Conservation (phyloP, 306 rosid species). For the Psophocarpus tetragonolobus region DNA sequence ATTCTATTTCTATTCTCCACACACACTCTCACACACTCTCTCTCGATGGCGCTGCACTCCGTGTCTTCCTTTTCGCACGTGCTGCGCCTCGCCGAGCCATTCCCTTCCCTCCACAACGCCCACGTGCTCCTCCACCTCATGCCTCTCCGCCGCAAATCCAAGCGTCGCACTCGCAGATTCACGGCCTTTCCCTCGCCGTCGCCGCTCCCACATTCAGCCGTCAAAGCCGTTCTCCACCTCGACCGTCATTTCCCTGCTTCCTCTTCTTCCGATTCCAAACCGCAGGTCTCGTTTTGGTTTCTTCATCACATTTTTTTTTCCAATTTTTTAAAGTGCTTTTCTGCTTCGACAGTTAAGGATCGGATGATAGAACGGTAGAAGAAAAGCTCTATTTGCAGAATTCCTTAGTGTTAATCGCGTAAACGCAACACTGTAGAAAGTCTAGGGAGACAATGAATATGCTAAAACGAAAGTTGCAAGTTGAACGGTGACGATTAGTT, state of each 20-base stretch:
- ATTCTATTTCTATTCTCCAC: conserved; percentile 39
- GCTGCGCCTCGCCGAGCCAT: conserved; percentile 36
- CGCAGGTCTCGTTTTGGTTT: conserved; percentile 52
- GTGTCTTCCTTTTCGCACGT: conserved; percentile 59
- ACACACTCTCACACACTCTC: conserved; percentile 22
- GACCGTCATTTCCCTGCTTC: conserved; percentile 37
- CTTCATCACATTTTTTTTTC: background rate
- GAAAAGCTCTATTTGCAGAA: background rate
- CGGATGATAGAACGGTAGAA: background rate
- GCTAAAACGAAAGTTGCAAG: background rate
- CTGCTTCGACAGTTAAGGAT: background rate
- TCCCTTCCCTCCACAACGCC: conserved; percentile 42
- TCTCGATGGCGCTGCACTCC: conserved; percentile 70
- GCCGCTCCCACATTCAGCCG: conserved; percentile 45
- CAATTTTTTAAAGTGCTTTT: background rate
- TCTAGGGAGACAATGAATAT: background rate
- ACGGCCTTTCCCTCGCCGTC: conserved; percentile 35
- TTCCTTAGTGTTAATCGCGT: background rate
- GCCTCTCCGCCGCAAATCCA: conserved; percentile 49
- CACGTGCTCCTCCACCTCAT: conserved; percentile 61
- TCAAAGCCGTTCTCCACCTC: conserved; percentile 59
- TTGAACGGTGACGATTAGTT: background rate
- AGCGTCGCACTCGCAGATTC: conserved; percentile 45
- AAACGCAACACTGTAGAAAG: background rate
- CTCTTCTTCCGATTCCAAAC: conserved; percentile 38